phyloP scores from a whole-genome alignment of 345 rosid species.

The Eucalyptus melliodora region DNA sequence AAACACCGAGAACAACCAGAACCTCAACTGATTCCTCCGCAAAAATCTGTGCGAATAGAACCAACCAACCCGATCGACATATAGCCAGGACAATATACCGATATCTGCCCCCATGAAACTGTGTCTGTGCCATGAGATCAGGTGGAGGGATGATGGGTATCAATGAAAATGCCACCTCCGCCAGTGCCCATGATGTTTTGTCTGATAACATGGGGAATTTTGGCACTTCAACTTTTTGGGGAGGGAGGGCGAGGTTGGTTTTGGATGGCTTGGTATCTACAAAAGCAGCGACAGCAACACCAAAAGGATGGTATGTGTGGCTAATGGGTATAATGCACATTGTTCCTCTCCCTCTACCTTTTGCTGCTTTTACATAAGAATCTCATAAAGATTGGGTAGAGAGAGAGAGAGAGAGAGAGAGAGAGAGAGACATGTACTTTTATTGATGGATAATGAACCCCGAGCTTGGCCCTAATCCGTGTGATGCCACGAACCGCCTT shows the following conservation, averaged over 20 bases:
- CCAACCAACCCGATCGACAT: background rate
- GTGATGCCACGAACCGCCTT: slow-evolving; percentile 41
- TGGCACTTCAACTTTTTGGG: background rate
- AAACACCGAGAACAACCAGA: background rate
- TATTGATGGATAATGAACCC: background rate
- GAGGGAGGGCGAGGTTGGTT: background rate
- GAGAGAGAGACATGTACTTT: background rate
- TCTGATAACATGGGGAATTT: background rate
- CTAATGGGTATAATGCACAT: background rate
- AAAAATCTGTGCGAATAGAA: background rate
- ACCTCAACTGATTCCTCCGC: background rate
- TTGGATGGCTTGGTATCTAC: background rate
- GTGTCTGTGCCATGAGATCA: background rate
- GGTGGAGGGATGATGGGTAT: background rate
- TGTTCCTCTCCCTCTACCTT: background rate
- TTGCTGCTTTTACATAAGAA: background rate
- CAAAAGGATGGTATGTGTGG: background rate
- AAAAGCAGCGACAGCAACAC: background rate
- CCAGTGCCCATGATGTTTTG: background rate
- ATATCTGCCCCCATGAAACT: background rate
- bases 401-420: background rate
- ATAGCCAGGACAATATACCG: background rate
- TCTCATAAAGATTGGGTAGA: background rate
- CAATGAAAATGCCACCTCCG: background rate
- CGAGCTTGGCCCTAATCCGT: background rate